Evolutionary conservation across 352 stramenopile species (phyloP), one percentile per base, ranked within the genome.

Genomic region (Phytophthora podocarpi): DNA sequence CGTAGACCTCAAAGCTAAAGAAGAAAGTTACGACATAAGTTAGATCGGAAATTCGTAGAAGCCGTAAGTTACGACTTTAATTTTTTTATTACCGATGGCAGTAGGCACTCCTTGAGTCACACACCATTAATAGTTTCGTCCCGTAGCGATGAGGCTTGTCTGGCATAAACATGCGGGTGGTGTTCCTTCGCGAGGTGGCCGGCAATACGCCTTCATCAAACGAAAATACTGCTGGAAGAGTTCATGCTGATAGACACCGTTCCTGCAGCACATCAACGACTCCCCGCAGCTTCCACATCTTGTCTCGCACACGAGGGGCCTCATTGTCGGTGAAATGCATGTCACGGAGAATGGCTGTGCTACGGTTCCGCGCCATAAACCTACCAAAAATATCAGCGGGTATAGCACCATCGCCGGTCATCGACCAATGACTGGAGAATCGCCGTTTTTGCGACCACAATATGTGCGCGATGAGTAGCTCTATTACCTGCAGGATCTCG

Each of bases 141-240:
- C 48, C 48, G 43, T 66, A 66, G 12, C 57, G 39, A 16, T 52
- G 46, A 1, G 56, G 56, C 3, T n/a, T n/a, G n/a, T n/a, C n/a
- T n/a, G n/a, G n/a, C 46, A 71, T 74, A 18, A 72, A 77, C 57
- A 75, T 72, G 0, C 61, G 37, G 0, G 64, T 76, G 0, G 56
- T 73, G n/a, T n/a, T n/a, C n/a, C n/a, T n/a, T n/a, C n/a, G n/a
- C n/a, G n/a, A n/a, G n/a, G n/a, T n/a, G n/a, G n/a, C n/a, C n/a
- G n/a, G n/a, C n/a, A n/a, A n/a, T n/a, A n/a, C n/a, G n/a, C n/a
- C n/a, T n/a, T n/a, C n/a, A n/a, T n/a, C n/a, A n/a, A n/a, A n/a
- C n/a, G n/a, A n/a, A n/a, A n/a, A n/a, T n/a, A n/a, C n/a, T n/a
- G n/a, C n/a, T n/a, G n/a, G n/a, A n/a, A n/a, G n/a, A n/a, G n/a